phyloP scores from a whole-genome alignment of 2,329 filamentous ascomycete species.

The Plenodomus biglobosus region DNA sequence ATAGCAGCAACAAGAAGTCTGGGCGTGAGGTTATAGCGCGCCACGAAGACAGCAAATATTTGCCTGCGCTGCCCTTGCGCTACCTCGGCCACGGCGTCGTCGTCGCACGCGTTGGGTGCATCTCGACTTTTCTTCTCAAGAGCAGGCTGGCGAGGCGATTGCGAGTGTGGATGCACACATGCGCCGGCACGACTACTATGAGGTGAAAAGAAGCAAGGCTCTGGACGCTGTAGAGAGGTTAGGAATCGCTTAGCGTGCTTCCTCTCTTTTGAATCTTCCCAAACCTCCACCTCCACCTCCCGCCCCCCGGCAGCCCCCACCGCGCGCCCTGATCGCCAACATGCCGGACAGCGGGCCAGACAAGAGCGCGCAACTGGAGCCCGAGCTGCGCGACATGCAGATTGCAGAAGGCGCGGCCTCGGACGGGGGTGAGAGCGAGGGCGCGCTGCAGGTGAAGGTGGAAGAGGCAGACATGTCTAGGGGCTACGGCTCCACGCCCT shows the following conservation, averaged over 20 bases:
- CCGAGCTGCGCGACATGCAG: conserved; percentile 50
- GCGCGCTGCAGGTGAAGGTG: conserved; percentile 28
- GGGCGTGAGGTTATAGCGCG: not conserved
- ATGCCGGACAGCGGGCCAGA: conserved; percentile 46
- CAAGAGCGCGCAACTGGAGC: conserved; percentile 45
- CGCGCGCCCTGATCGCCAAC: conserved; percentile 16
- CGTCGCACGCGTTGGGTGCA: not conserved
- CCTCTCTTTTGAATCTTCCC: too few species aligned
- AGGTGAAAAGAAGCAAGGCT: not conserved
- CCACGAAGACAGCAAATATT: not conserved
- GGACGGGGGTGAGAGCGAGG: conserved; percentile 19
- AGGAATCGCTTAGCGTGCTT: conserved; percentile 3
- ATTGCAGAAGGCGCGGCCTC: conserved; percentile 45
- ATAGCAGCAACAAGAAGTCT: not conserved
- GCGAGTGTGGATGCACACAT: not conserved
- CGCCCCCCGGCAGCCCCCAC: conserved; percentile 12
- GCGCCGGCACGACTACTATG: not conserved
- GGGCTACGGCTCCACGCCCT: conserved; percentile 18
- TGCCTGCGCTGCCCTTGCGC: not conserved
- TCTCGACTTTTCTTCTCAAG: not conserved
- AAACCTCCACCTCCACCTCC: conserved; percentile 9
- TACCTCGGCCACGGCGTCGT: not conserved
- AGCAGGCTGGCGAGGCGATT: not conserved
- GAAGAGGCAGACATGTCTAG: conserved; percentile 19
- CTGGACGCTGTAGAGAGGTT: not conserved